Percentiles rank a stretch among this genome's conserved stretches.
Evolutionary conservation across 2,329 filamentous ascomycete species (phyloP).

Genomic region (Tolypocladium endophyticum): DNA sequence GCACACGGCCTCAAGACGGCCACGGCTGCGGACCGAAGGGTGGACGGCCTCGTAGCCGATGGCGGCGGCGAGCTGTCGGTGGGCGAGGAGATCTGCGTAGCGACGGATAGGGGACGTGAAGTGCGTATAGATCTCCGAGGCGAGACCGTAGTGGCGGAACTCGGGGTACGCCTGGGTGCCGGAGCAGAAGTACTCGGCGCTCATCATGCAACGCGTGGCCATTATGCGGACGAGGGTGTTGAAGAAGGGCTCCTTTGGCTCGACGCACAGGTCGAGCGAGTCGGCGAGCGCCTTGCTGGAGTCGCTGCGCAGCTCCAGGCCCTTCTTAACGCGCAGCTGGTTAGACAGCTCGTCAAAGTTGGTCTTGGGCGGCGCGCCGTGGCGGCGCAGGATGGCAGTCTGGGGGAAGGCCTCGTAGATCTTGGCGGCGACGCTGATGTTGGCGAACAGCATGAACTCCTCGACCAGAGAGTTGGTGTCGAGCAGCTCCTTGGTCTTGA

Average conservation of each 20-base stretch:
- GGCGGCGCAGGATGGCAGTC: slow-evolving; percentile 84
- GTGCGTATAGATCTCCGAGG: slow-evolving; percentile 95
- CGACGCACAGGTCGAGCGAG: slow-evolving; percentile 76
- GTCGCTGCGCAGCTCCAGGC: slow-evolving; percentile 69
- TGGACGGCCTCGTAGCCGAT: slow-evolving; percentile 89
- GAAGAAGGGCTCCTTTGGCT: slow-evolving; percentile 81
- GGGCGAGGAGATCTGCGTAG: slow-evolving; percentile 92
- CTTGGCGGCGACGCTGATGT: slow-evolving; percentile 83
- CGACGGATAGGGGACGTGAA: slow-evolving; percentile 96
- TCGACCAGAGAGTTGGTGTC: slow-evolving; percentile 97
- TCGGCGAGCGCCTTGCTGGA: slow-evolving; percentile 90
- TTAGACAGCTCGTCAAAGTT: slow-evolving; percentile 93
- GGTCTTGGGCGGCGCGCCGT: slow-evolving; percentile 83
- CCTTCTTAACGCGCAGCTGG: slow-evolving; percentile 80
- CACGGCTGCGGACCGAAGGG: slow-evolving; percentile 67
- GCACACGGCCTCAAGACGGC: slow-evolving; percentile 85
- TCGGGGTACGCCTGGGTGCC: slow-evolving; percentile 88
- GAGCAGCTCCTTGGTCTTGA: slow-evolving; percentile 88
- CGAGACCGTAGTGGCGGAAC: slow-evolving; percentile 94
- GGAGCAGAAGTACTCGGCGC: slow-evolving; percentile 94
- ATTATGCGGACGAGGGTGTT: slow-evolving; percentile 97
- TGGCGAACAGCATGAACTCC: slow-evolving; percentile 98
- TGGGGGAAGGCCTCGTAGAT: slow-evolving; percentile 91
- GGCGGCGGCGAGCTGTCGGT: slow-evolving; percentile 87
- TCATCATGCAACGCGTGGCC: slow-evolving; percentile 98